These are phyloP conservation scores for Persicaria tinctoria DNA, from an alignment of 148 eudicot species.

Conservation along the genomic window DNA sequence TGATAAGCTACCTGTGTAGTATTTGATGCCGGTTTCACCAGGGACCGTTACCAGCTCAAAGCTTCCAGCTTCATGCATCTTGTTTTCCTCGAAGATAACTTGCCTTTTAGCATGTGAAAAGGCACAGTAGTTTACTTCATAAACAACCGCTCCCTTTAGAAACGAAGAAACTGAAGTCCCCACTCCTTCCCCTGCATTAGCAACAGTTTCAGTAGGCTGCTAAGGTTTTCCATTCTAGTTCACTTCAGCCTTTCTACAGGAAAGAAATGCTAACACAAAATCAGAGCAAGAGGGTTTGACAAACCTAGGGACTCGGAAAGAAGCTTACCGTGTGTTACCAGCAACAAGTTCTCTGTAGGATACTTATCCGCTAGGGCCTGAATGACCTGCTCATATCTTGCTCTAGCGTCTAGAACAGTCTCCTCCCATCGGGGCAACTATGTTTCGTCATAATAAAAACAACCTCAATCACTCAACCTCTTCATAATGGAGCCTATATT, in stretches of 20 bases:
- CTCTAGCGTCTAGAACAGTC: slow-evolving; percentile 44
- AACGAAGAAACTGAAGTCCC: slow-evolving; percentile 33
- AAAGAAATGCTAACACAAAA: neutral
- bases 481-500: slow-evolving; percentile 1
- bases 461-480: slow-evolving; percentile 13
- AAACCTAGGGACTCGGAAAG: neutral
- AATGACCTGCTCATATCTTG: slow-evolving; percentile 48
- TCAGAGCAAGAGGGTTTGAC: neutral
- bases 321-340: slow-evolving; percentile 84
- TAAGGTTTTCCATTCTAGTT: neutral
- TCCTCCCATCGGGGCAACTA: slow-evolving; percentile 90
- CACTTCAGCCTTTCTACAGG: neutral
- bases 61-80: slow-evolving; percentile 30
- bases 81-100: slow-evolving; percentile 23
- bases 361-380: slow-evolving; percentile 79
- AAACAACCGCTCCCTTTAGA: slow-evolving; percentile 27
- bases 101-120: slow-evolving; percentile 32
- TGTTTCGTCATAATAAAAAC: neutral
- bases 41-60: slow-evolving; percentile 31
- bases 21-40: slow-evolving; percentile 34
- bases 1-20: neutral
- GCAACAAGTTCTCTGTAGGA: slow-evolving; percentile 82
- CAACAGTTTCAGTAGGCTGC: neutral
- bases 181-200: slow-evolving; percentile 57
- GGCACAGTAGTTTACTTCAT: slow-evolving; percentile 60